phyloP scores from a whole-genome alignment of 352 stramenopile species.

The Saprolegnia diclina region DNA sequence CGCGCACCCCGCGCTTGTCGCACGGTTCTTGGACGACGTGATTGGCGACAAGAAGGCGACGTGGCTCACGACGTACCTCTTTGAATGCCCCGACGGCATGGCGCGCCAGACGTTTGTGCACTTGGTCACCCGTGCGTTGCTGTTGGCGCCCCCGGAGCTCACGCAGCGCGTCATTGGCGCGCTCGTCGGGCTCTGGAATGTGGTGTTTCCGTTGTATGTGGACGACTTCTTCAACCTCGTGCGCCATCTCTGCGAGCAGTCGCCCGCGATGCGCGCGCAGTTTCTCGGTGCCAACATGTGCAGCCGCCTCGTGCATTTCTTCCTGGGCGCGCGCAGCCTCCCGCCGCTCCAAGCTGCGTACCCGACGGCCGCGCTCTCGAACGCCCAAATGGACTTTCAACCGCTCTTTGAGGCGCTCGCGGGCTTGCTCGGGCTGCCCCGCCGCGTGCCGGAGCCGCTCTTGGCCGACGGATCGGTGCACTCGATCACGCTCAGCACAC shows the following conservation, averaged over 20 bases:
- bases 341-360: conserved; percentile 68
- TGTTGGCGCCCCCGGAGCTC: conserved; percentile 55
- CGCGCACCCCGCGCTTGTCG: conserved; percentile 60
- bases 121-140: conserved; percentile 64
- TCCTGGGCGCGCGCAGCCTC: conserved; percentile 63
- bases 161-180: conserved; percentile 29
- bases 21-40: conserved; percentile 58
- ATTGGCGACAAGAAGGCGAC: conserved; percentile 45
- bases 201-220: conserved; percentile 68
- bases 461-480: conserved; percentile 23
- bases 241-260: conserved; percentile 67
- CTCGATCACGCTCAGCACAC: not conserved
- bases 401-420: conserved; percentile 85
- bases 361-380: conserved; percentile 38
- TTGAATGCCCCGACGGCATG: conserved; percentile 81
- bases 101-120: conserved; percentile 83
- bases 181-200: conserved; percentile 31
- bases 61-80: conserved; percentile 66
- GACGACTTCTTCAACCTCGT: conserved; percentile 85
- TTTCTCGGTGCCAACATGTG: conserved; percentile 67
- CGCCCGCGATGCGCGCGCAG: conserved; percentile 38
- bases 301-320: conserved; percentile 74
- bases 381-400: conserved; percentile 80
- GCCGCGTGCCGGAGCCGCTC: conserved; percentile 29
- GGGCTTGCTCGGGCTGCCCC: conserved; percentile 62